Evolutionary conservation across 2,329 filamentous ascomycete species (phyloP).

Genomic region (Pyrenochaeta sp.): DNA sequence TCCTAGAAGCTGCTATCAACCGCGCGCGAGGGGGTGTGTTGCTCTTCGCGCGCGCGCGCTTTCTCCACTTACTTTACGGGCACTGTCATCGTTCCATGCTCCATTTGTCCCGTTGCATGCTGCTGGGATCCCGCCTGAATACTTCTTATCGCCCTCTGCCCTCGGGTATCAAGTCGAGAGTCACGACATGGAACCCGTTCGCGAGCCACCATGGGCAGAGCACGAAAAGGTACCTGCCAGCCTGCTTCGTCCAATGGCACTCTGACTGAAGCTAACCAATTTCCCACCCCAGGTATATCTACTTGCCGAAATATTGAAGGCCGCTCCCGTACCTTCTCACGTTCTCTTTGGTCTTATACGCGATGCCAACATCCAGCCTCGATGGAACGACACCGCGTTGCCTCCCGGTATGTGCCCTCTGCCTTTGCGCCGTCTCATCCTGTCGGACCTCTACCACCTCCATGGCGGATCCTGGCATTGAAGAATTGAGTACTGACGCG

Average conservation of each 20-base stretch:
- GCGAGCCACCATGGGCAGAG: slow-evolving; percentile 55
- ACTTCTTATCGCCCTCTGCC: slow-evolving; percentile 43
- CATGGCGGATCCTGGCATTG: background rate
- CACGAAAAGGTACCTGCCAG: slow-evolving; percentile 55
- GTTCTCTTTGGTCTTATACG: slow-evolving; percentile 55
- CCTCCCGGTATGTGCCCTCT: slow-evolving; percentile 56
- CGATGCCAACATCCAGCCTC: slow-evolving; percentile 54
- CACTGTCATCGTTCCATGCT: slow-evolving; percentile 46
- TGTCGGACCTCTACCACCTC: background rate
- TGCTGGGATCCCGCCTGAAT: slow-evolving; percentile 35
- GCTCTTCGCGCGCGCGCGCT: slow-evolving; percentile 40
- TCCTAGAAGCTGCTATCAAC: slow-evolving; percentile 37
- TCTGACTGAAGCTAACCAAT: slow-evolving; percentile 16
- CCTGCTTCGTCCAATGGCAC: slow-evolving; percentile 5
- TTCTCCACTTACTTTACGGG: slow-evolving; percentile 40
- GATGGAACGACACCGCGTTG: slow-evolving; percentile 60
- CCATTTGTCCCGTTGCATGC: slow-evolving; percentile 47
- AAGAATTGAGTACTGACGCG: slow-evolving; percentile 12
- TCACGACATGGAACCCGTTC: slow-evolving; percentile 52
- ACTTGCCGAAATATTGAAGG: slow-evolving; percentile 63
- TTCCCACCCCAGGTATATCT: slow-evolving; percentile 47
- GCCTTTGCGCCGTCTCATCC: slow-evolving; percentile 1
- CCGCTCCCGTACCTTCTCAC: slow-evolving; percentile 53
- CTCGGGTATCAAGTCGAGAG: slow-evolving; percentile 24
- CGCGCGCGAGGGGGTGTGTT: slow-evolving; percentile 33